Evolutionary conservation across 257 asterid species (phyloP).

Genomic region (Prunella vulgaris): DNA sequence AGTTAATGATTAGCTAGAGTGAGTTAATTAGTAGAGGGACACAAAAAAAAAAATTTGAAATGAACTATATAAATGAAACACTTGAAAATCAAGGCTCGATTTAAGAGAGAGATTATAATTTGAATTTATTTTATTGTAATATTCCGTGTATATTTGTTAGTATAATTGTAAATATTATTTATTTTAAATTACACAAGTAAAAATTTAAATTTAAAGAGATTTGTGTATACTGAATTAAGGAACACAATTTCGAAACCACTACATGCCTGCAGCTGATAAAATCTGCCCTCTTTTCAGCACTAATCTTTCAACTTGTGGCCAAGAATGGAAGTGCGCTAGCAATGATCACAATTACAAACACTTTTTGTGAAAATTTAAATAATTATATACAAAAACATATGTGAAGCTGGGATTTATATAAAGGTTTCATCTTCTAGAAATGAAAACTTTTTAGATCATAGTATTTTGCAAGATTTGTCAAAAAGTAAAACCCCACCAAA

Average conservation of each 20-base stretch:
- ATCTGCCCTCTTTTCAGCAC: not conserved
- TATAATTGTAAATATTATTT: too few species aligned
- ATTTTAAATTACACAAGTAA: too few species aligned
- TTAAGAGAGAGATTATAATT: too few species aligned
- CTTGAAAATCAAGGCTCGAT: conserved; percentile 25
- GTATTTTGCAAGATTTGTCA: conserved; percentile 9
- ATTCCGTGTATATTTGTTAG: too few species aligned
- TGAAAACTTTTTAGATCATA: not conserved
- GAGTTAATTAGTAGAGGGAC: not conserved
- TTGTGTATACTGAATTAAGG: too few species aligned
- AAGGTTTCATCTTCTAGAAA: not conserved
- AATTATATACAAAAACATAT: not conserved
- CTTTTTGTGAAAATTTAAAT: not conserved
- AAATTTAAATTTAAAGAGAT: too few species aligned
- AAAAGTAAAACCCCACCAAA: not conserved
- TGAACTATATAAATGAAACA: not conserved
- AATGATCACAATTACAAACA: not conserved
- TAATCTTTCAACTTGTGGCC: conserved; percentile 21
- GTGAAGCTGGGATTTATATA: not conserved
- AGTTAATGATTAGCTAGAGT: not conserved
- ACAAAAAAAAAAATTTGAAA: not conserved
- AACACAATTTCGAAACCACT: conserved; percentile 29
- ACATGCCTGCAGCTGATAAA: not conserved
- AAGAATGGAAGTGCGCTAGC: conserved; percentile 11
- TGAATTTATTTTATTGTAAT: too few species aligned